Evolutionary conservation across 345 rosid genomes (phyloP).

Genomic region (Durio zibethinus): DNA sequence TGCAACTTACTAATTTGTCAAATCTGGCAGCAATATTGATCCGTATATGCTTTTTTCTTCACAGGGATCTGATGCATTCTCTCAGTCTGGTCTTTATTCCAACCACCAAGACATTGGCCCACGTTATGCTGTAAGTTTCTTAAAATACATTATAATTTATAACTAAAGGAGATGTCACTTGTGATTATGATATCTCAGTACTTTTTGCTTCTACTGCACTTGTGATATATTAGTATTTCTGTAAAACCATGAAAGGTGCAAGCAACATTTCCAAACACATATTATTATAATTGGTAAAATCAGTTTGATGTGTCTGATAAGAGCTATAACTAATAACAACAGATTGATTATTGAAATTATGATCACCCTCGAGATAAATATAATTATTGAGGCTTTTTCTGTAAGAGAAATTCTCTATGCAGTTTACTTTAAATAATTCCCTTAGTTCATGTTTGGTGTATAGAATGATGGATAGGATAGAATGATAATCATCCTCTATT

Average conservation of each 20-base stretch:
- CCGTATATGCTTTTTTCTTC: conserved; percentile 16
- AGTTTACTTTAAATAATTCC: background rate
- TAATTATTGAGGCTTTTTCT: background rate
- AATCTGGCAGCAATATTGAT: conserved; percentile 2
- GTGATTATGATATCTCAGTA: background rate
- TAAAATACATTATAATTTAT: background rate
- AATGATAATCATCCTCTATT: too few relatives aligned
- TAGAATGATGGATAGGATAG: too few relatives aligned
- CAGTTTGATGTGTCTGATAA: background rate
- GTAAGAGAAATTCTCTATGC: background rate
- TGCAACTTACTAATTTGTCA: background rate
- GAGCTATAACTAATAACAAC: conserved; percentile 5
- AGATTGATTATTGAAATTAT: background rate
- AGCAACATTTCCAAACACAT: background rate
- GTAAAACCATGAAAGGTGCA: background rate
- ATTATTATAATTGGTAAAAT: background rate
- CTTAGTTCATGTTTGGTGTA: too few relatives aligned
- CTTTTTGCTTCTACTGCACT: background rate
- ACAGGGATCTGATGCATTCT: conserved; percentile 95
- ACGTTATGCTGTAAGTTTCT: conserved; percentile 76
- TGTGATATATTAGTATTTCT: background rate
- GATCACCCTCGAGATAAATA: background rate
- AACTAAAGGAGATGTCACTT: background rate
- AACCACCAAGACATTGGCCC: conserved; percentile 99
- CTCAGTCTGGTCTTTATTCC: conserved; percentile 95